Conservation (phyloP, 306 rosid species). For the Prunus padus region DNA sequence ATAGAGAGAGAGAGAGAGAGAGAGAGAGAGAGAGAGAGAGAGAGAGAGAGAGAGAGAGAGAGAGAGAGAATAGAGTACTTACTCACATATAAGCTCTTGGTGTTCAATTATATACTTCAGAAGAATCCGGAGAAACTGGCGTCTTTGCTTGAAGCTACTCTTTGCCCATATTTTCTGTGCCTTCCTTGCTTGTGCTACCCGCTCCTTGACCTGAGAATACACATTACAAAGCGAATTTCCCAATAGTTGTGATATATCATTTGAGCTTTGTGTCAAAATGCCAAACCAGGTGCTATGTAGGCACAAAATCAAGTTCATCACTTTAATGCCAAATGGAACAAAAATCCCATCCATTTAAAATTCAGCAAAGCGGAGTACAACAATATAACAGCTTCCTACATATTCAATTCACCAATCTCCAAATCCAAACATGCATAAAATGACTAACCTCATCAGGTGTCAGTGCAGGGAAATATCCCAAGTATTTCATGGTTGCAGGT, state of each 20-base stretch:
- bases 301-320: background rate
- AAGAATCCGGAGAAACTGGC: constrained; percentile 77
- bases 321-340: background rate
- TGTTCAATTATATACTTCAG: constrained; percentile 78
- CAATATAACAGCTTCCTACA: background rate
- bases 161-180: constrained; percentile 86
- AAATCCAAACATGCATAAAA: constrained; percentile 22
- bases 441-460: constrained; percentile 65
- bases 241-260: constrained; percentile 9
- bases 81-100: constrained; percentile 95
- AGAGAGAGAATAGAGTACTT: constrained; percentile 35
- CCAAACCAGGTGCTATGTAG: background rate
- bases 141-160: constrained; percentile 91
- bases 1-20: no score
- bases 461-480: constrained; percentile 76
- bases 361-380: background rate
- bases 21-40: no score
- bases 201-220: constrained; percentile 71
- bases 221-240: constrained; percentile 23
- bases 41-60: background rate
- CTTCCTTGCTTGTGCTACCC: constrained; percentile 71
- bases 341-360: background rate
- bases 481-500: constrained; percentile 93
- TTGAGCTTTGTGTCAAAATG: background rate
- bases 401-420: background rate